A percentile compares a stretch with the other conserved stretches of the same genome.
These are phyloP conservation scores for Lavandula angustifolia DNA, from an alignment of 257 asterid genomes.

Conservation along the genomic window DNA sequence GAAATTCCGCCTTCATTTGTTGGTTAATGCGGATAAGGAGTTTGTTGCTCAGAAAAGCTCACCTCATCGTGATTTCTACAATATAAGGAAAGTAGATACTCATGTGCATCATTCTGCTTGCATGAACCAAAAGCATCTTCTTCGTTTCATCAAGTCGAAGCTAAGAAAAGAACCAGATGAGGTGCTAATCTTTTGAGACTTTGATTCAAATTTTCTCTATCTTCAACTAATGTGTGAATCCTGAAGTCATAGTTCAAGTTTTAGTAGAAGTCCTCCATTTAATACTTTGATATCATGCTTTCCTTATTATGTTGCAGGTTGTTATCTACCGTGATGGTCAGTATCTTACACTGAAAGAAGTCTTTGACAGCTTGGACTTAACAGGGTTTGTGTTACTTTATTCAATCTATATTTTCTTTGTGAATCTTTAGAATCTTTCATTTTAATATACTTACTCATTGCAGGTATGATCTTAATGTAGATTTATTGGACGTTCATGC, in stretches of 20 bases:
- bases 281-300: conserved; percentile 33
- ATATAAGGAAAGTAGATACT: conserved; percentile 89
- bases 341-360: conserved; percentile 91
- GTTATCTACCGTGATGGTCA: conserved; percentile 92
- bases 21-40: conserved; percentile 81
- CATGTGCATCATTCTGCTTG: conserved; percentile 97
- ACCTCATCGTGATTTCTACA: conserved; percentile 96
- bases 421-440: conserved; percentile 6
- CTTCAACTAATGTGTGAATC: conserved; percentile 13
- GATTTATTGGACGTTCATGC: conserved; percentile 94
- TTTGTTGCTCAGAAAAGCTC: conserved; percentile 92
- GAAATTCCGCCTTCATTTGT: conserved; percentile 88
- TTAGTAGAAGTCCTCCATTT: conserved; percentile 14
- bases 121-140: conserved; percentile 96
- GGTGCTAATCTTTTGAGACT: conserved; percentile 48
- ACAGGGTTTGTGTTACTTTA: conserved; percentile 65
- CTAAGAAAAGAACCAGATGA: conserved; percentile 89
- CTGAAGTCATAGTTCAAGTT: conserved; percentile 14
- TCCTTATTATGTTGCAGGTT: conserved; percentile 51
- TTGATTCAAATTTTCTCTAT: conserved; percentile 21
- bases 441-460: conserved; percentile 20
- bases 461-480: conserved; percentile 90
- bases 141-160: conserved; percentile 86
- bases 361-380: conserved; percentile 90
- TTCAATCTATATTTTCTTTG: conserved; percentile 16